Percentiles rank a stretch among this genome's conserved stretches.
phyloP scores from a whole-genome alignment of 139 green algal genomes.

The Chlorella sp. region DNA sequence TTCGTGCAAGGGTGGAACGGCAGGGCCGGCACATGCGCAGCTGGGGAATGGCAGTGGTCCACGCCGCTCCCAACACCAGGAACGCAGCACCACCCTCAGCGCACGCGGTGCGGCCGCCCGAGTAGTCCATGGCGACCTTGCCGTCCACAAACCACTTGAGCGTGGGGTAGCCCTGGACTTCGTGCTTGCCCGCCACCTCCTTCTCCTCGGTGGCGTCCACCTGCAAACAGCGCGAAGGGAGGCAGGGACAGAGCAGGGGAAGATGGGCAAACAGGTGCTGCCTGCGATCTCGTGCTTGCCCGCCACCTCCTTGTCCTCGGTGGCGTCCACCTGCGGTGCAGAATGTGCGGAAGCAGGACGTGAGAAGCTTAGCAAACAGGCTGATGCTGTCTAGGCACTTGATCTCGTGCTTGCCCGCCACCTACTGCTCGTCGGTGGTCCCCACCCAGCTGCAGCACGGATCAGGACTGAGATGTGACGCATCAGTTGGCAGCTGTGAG shows the following conservation, averaged over 20 bases:
- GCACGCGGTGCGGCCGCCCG: constrained; percentile 74
- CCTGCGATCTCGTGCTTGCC: constrained; percentile 60
- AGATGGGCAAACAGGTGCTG: no score
- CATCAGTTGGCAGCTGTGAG: no score
- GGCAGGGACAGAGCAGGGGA: background rate
- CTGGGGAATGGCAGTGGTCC: no score
- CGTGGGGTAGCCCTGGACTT: constrained; percentile 80
- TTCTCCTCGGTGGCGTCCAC: constrained; percentile 80
- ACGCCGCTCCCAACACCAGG: no score
- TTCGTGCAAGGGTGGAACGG: background rate
- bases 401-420: no score
- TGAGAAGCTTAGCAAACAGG: no score
- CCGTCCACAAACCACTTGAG: constrained; percentile 91
- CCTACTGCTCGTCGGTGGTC: no score
- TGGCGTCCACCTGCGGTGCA: constrained; percentile 43
- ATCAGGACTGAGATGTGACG: no score
- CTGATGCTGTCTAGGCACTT: no score
- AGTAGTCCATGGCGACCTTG: constrained; percentile 73
- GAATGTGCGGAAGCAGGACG: no score
- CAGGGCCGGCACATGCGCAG: background rate
- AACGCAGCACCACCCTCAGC: no score
- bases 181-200: constrained; percentile 62
- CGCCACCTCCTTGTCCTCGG: constrained; percentile 64
- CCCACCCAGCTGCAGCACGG: no score
- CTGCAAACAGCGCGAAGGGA: constrained; percentile 30